Evolutionary conservation across 371 early-diverging fungal genomes (phyloP).

Genomic region (Capillidium heterosporum): DNA sequence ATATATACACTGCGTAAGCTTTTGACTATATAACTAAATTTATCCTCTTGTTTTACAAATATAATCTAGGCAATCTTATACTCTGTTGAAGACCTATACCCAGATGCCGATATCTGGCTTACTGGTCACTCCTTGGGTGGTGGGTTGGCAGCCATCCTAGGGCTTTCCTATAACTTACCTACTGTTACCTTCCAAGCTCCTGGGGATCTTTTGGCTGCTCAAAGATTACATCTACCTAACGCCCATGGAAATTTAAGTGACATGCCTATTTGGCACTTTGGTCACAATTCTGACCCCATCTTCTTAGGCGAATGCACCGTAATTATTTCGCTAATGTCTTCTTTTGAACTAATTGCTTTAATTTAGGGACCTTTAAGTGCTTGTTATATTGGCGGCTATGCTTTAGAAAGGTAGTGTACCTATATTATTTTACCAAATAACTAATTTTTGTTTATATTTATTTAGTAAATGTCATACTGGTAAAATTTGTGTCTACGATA

Average conservation of each 20-base stretch:
- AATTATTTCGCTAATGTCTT: conserved; percentile 6
- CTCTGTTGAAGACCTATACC: conserved; percentile 39
- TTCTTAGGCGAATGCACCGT: conserved; percentile 74
- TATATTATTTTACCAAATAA: conserved; percentile 4
- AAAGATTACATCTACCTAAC: conserved; percentile 56
- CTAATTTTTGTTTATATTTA: conserved; percentile 1
- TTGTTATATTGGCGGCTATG: conserved; percentile 84
- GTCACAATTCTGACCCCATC: conserved; percentile 85
- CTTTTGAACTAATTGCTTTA: neutral
- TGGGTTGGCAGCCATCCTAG: conserved; percentile 58
- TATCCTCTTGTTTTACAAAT: no score
- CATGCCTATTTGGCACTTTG: conserved; percentile 62
- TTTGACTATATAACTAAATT: neutral
- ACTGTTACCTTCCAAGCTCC: conserved; percentile 76
- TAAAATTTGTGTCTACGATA: conserved; percentile 42
- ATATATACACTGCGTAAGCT: no score
- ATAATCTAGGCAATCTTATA: conserved; percentile 32
- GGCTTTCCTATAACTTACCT: conserved; percentile 70
- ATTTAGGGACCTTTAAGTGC: conserved; percentile 40
- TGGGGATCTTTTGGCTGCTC: conserved; percentile 66
- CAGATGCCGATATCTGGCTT: conserved; percentile 54
- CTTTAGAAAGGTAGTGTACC: conserved; percentile 43
- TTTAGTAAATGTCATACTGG: conserved; percentile 33
- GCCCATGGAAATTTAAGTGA: conserved; percentile 19
- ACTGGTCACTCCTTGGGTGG: conserved; percentile 94